Evolutionary conservation across 1,284 basidiomycete species (phyloP), one percentile per base, ranked within the genome.

Genomic region (Marasmius tenuissimus): DNA sequence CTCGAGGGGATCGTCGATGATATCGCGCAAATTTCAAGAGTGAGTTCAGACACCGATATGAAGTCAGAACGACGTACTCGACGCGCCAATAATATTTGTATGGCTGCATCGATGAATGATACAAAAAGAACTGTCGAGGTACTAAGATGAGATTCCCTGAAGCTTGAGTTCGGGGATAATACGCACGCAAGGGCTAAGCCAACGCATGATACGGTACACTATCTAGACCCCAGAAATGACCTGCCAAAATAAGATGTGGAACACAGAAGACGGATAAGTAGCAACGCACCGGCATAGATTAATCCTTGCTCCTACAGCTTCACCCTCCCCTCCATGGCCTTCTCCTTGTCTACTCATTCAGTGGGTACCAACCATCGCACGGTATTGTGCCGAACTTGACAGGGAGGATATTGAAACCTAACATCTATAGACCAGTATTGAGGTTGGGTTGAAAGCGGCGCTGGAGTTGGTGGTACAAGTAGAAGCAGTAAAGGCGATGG

Each of bases 171-270:
- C 47, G 22, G 42, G n/a, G 27, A 60, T n/a, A 22, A 58, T 39
- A 69, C 76, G 37, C 63, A 79, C 78, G 33, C 92, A 92, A 6
- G 90, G 91, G 70, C 94, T 92, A 76, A 89, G 96, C 48, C 93
- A 84, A 73, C 92, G 95, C 92, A 94, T 88, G 63, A 60, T 79
- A 79, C 74, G 64, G 70, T 8, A 64, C 55, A 35, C 51, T 52
- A 9, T n/a, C 51, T 53, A 7, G 16, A 8, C 66, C 69, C 61
- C 8, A 16, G 27, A 50, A 3, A 2, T 20, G 42, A 8, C 6
- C n/a, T 5, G 39, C 22, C 11, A 18, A 68, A 77, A 65, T 76
- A 71, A 38, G 76, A 70, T 54, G 75, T 78, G 67, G 34, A 35
- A 54, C 7, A 42, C 18, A 18, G 8, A 14, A 27, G 48, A 20